Evolutionary conservation across 192 early-diverging fungal species (phyloP), one percentile per base, ranked within the genome.

Genomic region (Kickxella alabastrina): DNA sequence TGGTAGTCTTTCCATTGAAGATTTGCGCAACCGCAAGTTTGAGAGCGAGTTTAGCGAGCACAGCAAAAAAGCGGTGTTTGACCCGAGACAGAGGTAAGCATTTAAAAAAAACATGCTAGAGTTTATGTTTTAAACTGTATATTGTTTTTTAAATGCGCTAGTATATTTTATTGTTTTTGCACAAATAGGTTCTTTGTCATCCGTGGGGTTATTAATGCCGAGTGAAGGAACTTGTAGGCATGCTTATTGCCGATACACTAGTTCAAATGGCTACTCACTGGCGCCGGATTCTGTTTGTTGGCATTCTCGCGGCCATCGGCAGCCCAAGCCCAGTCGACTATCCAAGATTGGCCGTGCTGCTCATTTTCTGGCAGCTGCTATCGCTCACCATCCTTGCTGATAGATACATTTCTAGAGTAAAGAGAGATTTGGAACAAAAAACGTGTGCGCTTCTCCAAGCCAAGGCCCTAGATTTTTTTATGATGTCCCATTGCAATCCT

Each of bases 341-440:
- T 43, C 23, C 21, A 23, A 6, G 24, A 43, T n/a, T n/a, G n/a
- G 41, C 29, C 21, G 27, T 29, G 3, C 31, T 43, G 10, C 21
- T 43, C 6, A 25, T 54, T 2, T 28, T 28, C 7, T 54, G 52
- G 52, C 52, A 54, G 42, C 19, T 54, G 10, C 52, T 54, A 13
- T 15, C 42, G 6, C 17, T 54, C 14, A 44, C 42, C 10, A n/a
- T 29, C 10, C 52, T 43, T 4, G 21, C n/a, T 18, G 14, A 18
- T 8, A 29, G 32, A 5, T 45, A 54, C 21, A 15, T 44, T 3
- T 9, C 24, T 5, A 44, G 8, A 7, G 19, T 3, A 13, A 37
- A 36, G n/a, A 1, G 7, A 1, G n/a, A 14, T 17, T 24, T 54
- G 9, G 32, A 15, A n/a, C 34, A 54, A 5, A 31, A 24, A 14